These are phyloP conservation scores for Silene vulgaris DNA, from an alignment of 179 eudicot species.

Conservation along the genomic window DNA sequence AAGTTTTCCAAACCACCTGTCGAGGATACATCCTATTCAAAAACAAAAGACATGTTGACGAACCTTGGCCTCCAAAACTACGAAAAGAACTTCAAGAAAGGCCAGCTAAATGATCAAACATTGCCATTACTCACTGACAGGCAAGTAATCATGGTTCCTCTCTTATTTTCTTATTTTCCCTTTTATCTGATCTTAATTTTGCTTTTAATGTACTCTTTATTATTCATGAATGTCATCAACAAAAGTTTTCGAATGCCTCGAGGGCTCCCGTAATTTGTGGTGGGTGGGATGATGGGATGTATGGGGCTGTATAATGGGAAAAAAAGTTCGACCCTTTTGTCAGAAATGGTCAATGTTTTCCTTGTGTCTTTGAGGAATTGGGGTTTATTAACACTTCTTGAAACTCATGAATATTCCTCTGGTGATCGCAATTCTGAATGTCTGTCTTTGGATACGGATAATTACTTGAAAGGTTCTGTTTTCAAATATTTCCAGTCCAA, in stretches of 20 bases:
- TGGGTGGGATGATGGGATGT: too few species aligned
- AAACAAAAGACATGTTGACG: slow-evolving; percentile 63
- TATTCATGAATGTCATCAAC: too few species aligned
- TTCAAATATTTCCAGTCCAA: neutral
- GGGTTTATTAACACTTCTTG: neutral
- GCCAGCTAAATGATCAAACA: slow-evolving; percentile 72
- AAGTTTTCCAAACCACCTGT: slow-evolving; percentile 62
- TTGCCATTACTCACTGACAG: slow-evolving; percentile 86
- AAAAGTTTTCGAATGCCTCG: too few species aligned
- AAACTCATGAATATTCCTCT: neutral
- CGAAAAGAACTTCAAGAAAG: slow-evolving; percentile 88
- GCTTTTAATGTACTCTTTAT: neutral
- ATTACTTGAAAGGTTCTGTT: neutral
- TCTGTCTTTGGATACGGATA: neutral
- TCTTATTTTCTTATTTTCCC: neutral
- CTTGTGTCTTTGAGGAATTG: neutral
- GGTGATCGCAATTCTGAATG: neutral
- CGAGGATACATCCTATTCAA: slow-evolving; percentile 60
- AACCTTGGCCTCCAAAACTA: slow-evolving; percentile 78
- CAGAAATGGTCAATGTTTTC: neutral
- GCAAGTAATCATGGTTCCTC: slow-evolving; percentile 33
- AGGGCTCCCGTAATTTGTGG: too few species aligned
- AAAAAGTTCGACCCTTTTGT: neutral
- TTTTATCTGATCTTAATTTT: neutral
- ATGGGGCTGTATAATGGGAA: neutral